phyloP scores from a whole-genome alignment of 306 rosid genomes.

The Luffa acutangula region DNA sequence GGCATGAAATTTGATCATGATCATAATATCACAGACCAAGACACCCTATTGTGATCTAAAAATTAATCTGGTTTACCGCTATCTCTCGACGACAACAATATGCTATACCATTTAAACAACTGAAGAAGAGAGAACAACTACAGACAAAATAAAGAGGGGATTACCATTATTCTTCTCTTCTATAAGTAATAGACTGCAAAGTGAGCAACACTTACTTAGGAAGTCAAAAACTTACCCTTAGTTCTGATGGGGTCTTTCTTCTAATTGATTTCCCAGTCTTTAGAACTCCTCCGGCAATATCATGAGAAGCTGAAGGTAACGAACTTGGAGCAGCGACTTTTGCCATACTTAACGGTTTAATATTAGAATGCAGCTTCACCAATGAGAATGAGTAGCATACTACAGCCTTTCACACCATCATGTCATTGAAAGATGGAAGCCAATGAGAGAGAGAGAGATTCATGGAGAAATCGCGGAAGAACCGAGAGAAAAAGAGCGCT shows the following conservation, averaged over 20 bases:
- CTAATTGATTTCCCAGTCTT: conserved; percentile 34
- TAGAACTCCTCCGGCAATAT: conserved; percentile 30
- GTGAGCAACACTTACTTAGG: background rate
- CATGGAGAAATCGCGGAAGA: no score
- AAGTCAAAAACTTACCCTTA: conserved; percentile 27
- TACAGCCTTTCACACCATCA: background rate
- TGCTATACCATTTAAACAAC: background rate
- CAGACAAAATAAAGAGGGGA: background rate
- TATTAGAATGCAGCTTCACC: background rate
- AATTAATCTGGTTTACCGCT: background rate
- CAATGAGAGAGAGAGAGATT: no score
- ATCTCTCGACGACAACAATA: background rate
- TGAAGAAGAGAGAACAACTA: background rate
- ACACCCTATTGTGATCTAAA: background rate
- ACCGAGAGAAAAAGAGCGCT: no score
- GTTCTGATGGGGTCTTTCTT: conserved; percentile 80
- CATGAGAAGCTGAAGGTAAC: conserved; percentile 35
- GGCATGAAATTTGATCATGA: background rate
- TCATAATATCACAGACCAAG: background rate
- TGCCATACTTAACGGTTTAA: background rate
- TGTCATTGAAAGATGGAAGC: background rate
- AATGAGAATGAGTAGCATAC: background rate
- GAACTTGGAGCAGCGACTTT: conserved; percentile 24
- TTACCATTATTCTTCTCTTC: background rate
- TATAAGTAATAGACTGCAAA: background rate